Evolutionary conservation across 2,329 filamentous ascomycete species (phyloP).

Genomic region (Monilinia polystroma): DNA sequence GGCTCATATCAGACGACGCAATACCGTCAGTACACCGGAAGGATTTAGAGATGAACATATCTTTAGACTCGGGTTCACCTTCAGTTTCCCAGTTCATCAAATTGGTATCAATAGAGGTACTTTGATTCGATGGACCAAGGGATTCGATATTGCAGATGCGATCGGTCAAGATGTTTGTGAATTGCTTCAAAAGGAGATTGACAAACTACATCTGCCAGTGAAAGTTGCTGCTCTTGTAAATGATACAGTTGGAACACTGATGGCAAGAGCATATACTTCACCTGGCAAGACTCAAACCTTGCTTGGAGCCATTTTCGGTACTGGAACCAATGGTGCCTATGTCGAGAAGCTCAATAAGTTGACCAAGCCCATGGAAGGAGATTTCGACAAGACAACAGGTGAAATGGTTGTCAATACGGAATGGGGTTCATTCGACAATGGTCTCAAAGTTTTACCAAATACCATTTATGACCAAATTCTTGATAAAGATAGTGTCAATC

Average conservation of each 20-base stretch:
- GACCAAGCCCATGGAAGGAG: conserved; percentile 69
- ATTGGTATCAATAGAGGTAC: conserved; percentile 92
- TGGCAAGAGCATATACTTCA: conserved; percentile 95
- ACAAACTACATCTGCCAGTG: conserved; percentile 81
- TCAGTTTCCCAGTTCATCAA: conserved; percentile 95
- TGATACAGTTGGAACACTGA: conserved; percentile 94
- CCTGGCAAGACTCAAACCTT: conserved; percentile 83
- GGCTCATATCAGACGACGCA: conserved; percentile 63
- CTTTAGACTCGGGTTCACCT: conserved; percentile 97
- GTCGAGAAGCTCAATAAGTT: conserved; percentile 87
- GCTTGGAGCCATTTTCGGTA: conserved; percentile 96
- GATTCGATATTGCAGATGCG: conserved; percentile 94
- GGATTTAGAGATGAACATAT: conserved; percentile 70
- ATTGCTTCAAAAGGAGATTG: conserved; percentile 84
- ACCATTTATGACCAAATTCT: conserved; percentile 80
- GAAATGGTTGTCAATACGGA: conserved; percentile 98
- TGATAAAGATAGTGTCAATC: conserved; percentile 80
- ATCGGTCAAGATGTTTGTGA: conserved; percentile 93
- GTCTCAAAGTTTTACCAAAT: conserved; percentile 80
- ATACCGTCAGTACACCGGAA: conserved; percentile 57
- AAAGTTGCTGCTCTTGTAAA: conserved; percentile 96
- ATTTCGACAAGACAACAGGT: conserved; percentile 77
- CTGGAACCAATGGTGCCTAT: conserved; percentile 95
- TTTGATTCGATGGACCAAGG: conserved; percentile 97
- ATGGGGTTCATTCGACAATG: conserved; percentile 98